Percentiles rank a stretch among this genome's conserved stretches.
These are phyloP conservation scores for Colletotrichum sansevieriae DNA, from an alignment of 2,329 filamentous ascomycete species.

Conservation along the genomic window DNA sequence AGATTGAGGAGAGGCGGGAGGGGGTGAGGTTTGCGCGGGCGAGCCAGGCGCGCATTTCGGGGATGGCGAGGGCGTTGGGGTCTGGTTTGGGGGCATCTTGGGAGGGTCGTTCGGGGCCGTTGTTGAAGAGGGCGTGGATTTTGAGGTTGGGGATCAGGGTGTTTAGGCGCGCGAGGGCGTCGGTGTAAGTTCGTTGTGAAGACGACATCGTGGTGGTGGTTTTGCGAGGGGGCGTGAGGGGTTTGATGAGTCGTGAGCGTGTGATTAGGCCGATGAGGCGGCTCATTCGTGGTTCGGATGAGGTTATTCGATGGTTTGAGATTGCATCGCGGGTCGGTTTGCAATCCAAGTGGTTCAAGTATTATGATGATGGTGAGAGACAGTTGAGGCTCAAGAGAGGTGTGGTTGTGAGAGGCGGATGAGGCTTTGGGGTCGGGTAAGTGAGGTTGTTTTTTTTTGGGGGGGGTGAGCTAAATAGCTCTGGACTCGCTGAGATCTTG, in stretches of 20 bases:
- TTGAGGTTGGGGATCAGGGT: conserved; percentile 42
- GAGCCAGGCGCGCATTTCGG: conserved; percentile 85
- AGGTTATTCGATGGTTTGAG: not conserved
- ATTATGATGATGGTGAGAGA: not conserved
- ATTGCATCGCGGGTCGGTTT: not conserved
- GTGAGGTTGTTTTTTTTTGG: too few relatives aligned
- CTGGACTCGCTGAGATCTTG: too few relatives aligned
- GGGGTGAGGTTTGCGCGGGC: conserved; percentile 77
- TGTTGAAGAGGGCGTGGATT: conserved; percentile 41
- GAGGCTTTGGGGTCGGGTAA: not conserved
- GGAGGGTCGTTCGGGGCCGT: not conserved
- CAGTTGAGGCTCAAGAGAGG: not conserved
- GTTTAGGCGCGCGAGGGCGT: conserved; percentile 39
- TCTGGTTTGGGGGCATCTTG: conserved; percentile 5
- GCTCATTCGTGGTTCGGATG: not conserved
- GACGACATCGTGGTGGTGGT: conserved; percentile 23
- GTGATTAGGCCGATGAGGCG: not conserved
- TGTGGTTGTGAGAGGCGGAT: not conserved
- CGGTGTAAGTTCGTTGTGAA: conserved; percentile 36
- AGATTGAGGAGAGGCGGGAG: conserved; percentile 56
- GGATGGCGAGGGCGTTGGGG: conserved; percentile 63
- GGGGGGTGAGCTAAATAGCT: too few relatives aligned
- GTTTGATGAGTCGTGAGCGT: conserved; percentile 6
- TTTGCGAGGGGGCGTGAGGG: not conserved
- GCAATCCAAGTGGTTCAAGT: too few relatives aligned